These are phyloP conservation scores for Phytophthora tentaculata DNA, from an alignment of 352 stramenopile genomes.

Conservation along the genomic window DNA sequence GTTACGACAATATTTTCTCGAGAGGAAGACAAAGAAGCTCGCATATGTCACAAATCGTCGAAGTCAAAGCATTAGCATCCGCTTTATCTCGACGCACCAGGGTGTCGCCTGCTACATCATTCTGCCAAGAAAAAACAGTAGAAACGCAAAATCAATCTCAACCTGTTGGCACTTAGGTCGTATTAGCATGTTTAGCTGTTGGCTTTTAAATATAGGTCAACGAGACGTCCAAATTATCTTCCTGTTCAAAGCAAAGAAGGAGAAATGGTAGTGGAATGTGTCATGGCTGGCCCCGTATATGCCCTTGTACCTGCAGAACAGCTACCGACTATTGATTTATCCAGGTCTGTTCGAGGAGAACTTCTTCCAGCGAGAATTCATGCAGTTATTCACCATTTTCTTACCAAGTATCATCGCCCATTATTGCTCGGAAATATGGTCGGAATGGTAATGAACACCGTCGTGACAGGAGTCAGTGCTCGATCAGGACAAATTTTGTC, in stretches of 20 bases:
- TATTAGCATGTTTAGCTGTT: too few relatives aligned
- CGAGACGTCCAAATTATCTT: too few relatives aligned
- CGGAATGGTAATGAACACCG: constrained; percentile 25
- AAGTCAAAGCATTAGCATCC: constrained; percentile 6
- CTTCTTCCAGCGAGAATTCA: constrained; percentile 30
- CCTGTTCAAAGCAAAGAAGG: too few relatives aligned
- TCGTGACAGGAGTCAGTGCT: constrained; percentile 28
- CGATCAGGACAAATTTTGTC: constrained; percentile 21
- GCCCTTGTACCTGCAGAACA: constrained; percentile 29
- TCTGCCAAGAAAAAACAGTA: constrained; percentile 3
- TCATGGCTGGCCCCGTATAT: constrained; percentile 12
- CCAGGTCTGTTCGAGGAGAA: constrained; percentile 37
- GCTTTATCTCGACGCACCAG: constrained; percentile 7
- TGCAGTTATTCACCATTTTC: constrained; percentile 23
- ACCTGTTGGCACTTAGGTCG: too few relatives aligned
- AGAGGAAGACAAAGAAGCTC: constrained; percentile 12
- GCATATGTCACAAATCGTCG: constrained; percentile 11
- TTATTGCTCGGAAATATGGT: constrained; percentile 32
- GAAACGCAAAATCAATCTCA: neutral
- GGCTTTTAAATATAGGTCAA: too few relatives aligned
- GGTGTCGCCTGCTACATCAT: constrained; percentile 8
- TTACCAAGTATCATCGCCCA: constrained; percentile 32
- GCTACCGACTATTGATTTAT: constrained; percentile 40
- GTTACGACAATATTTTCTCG: constrained; percentile 40
- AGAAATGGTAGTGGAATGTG: neutral